Conservation (phyloP, 169 alveolate genomes). For the Eimeria brunetti region DNA sequence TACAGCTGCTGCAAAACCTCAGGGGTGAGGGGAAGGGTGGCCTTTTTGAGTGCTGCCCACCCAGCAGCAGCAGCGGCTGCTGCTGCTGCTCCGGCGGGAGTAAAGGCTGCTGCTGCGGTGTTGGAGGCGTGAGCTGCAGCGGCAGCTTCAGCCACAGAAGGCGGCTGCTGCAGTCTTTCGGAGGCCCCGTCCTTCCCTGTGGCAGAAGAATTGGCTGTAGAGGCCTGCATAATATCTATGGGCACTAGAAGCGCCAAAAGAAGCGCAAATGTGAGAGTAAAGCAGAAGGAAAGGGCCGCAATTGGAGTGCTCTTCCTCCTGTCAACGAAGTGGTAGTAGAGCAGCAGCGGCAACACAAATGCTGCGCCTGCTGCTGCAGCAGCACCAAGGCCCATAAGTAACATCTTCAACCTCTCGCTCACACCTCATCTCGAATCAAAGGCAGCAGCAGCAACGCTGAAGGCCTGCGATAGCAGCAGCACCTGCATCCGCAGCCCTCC, state of each 20-base stretch:
- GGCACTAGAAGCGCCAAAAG: constrained; percentile 63
- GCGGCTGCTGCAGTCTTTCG: not conserved
- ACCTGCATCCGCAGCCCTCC: not conserved
- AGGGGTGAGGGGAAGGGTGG: constrained; percentile 35
- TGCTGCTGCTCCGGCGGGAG: constrained; percentile 66
- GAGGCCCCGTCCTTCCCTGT: not conserved
- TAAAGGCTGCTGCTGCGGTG: constrained; percentile 14
- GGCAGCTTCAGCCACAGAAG: constrained; percentile 37
- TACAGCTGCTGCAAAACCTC: constrained; percentile 45
- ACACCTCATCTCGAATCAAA: not conserved
- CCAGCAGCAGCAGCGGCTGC: constrained; percentile 68
- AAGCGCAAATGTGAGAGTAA: constrained; percentile 30
- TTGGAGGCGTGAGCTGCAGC: constrained; percentile 25
- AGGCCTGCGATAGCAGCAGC: not conserved
- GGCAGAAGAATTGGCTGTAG: constrained; percentile 3
- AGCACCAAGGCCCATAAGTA: constrained; percentile 58
- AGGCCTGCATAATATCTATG: constrained; percentile 53
- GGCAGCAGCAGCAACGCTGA: not conserved
- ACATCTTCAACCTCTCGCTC: not conserved
- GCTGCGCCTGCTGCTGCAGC: constrained; percentile 57
- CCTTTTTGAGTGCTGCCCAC: constrained; percentile 51
- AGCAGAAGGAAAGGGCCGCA: constrained; percentile 38
- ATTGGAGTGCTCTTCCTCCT: constrained; percentile 29
- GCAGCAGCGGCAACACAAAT: constrained; percentile 41
- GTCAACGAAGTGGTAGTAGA: constrained; percentile 66